phyloP scores from a whole-genome alignment of 148 eudicot species.

The Polygonum maritimum region DNA sequence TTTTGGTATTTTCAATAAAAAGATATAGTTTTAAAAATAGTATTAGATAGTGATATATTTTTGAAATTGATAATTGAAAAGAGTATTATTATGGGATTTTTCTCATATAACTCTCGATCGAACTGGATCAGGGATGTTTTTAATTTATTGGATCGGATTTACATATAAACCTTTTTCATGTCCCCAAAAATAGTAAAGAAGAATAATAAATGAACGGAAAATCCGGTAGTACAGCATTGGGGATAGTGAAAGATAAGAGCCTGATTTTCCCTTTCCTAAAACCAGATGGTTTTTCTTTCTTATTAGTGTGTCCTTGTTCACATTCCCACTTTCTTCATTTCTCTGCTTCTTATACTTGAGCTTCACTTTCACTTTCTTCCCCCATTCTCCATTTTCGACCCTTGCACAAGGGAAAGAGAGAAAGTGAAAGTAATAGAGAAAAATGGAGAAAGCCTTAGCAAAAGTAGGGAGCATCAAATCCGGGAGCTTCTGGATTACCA shows the following conservation, averaged over 20 bases:
- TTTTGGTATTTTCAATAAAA: too few species aligned
- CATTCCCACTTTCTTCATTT: background rate
- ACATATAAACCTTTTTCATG: background rate
- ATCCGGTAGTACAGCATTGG: background rate
- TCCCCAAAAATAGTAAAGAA: background rate
- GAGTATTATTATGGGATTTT: too few species aligned
- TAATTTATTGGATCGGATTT: too few species aligned
- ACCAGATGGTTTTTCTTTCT: background rate
- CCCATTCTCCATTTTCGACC: background rate
- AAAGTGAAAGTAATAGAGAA: constrained; percentile 12
- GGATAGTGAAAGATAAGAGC: background rate
- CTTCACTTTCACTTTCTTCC: background rate
- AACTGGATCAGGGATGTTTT: too few species aligned
- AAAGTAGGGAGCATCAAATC: constrained; percentile 78
- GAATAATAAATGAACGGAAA: background rate
- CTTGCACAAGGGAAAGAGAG: background rate
- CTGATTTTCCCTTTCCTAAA: background rate
- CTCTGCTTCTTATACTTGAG: background rate
- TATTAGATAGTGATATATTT: too few species aligned
- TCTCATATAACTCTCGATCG: too few species aligned
- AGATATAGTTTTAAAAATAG: too few species aligned
- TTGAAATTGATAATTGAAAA: too few species aligned
- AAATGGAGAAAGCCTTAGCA: constrained; percentile 69
- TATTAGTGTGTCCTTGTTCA: background rate
- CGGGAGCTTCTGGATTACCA: constrained; percentile 66